A percentile compares a stretch with the other conserved stretches of the same genome.
Evolutionary conservation across 2,329 filamentous ascomycete species (phyloP).

Genomic region (Chaetothyriales sp.): DNA sequence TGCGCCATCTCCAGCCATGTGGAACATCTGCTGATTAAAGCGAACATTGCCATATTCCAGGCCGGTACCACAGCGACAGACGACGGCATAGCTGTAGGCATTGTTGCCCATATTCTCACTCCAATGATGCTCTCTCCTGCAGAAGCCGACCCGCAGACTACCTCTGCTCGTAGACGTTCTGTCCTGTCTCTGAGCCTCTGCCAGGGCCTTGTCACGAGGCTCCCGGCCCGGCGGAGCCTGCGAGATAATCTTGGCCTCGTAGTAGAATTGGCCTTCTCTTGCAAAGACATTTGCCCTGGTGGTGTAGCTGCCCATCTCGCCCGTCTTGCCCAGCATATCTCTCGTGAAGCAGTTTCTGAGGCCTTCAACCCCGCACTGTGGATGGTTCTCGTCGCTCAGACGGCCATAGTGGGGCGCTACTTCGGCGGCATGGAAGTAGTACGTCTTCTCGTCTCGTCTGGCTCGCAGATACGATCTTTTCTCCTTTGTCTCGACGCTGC

Average conservation of each 20-base stretch:
- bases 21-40: conserved; percentile 92
- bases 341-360: conserved; percentile 66
- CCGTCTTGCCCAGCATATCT: conserved; percentile 63
- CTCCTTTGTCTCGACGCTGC: conserved; percentile 18
- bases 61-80: conserved; percentile 19
- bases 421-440: conserved; percentile 45
- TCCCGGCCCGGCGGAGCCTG: conserved; percentile 45
- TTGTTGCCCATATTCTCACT: conserved; percentile 17
- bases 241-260: conserved; percentile 75
- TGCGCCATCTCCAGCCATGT: conserved; percentile 79
- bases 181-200: conserved; percentile 13
- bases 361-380: conserved; percentile 45
- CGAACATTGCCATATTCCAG: conserved; percentile 49
- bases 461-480: conserved; percentile 18
- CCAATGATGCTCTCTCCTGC: conserved; percentile 27
- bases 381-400: conserved; percentile 73
- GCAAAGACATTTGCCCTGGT: conserved; percentile 79
- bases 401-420: conserved; percentile 68
- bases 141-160: conserved; percentile 37
- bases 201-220: conserved; percentile 16
- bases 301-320: conserved; percentile 67
- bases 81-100: conserved; percentile 18
- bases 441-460: conserved; percentile 14
- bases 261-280: conserved; percentile 81
- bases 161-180: conserved; percentile 22